These are phyloP conservation scores for Melampsora abietis-canadensis DNA, from an alignment of 1,284 basidiomycete species.

Conservation along the genomic window DNA sequence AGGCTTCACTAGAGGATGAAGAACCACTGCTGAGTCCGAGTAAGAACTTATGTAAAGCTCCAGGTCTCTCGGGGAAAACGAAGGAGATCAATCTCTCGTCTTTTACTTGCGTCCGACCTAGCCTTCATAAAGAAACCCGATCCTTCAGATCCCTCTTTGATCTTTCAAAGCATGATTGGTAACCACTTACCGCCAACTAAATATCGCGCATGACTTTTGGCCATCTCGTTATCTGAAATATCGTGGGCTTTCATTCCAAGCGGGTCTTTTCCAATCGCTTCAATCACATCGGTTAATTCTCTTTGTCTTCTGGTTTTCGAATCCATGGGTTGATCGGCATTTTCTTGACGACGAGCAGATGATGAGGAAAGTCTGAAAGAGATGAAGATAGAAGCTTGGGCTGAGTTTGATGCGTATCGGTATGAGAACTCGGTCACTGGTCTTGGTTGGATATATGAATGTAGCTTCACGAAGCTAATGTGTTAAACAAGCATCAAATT, in stretches of 20 bases:
- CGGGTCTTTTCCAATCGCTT: constrained; percentile 61
- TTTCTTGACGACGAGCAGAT: constrained; percentile 64
- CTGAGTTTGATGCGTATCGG: constrained; percentile 66
- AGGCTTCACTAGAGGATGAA: constrained; percentile 2
- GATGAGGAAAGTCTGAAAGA: constrained; percentile 78
- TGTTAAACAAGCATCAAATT: background rate
- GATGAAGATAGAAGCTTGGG: constrained; percentile 77
- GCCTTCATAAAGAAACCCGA: background rate
- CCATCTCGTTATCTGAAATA: constrained; percentile 90
- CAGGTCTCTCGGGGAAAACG: constrained; percentile 86
- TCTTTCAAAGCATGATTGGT: too few relatives aligned
- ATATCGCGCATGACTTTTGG: constrained; percentile 89
- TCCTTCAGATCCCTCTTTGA: too few relatives aligned
- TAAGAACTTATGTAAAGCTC: constrained; percentile 84
- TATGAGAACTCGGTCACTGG: constrained; percentile 97
- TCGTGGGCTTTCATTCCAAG: constrained; percentile 72
- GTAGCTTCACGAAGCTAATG: constrained; percentile 76
- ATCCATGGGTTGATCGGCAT: constrained; percentile 56
- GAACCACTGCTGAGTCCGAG: constrained; percentile 53
- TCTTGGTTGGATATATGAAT: constrained; percentile 81
- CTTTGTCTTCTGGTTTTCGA: background rate
- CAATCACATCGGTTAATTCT: constrained; percentile 53
- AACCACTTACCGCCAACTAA: constrained; percentile 67
- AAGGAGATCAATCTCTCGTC: constrained; percentile 91
- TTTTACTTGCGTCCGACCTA: constrained; percentile 67